These are phyloP conservation scores for Antitrichia curtipendula DNA, from an alignment of 225 moss, liverwort and hornwort species.

Conservation along the genomic window DNA sequence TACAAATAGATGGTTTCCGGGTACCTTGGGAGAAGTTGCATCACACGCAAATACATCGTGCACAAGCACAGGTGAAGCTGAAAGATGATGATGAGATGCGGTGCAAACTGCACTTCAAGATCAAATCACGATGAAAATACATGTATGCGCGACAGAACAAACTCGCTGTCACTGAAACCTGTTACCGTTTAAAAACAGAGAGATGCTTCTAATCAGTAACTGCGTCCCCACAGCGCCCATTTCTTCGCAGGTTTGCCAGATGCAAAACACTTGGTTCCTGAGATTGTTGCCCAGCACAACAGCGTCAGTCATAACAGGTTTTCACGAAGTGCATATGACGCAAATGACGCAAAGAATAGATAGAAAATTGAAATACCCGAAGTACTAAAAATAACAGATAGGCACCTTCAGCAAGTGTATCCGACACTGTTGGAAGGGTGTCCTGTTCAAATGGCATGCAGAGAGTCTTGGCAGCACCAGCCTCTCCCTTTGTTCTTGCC, in stretches of 20 bases:
- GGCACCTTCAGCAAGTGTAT: constrained; percentile 33
- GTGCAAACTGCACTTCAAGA: background rate
- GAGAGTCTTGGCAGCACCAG: constrained; percentile 84
- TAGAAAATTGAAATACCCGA: background rate
- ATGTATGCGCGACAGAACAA: background rate
- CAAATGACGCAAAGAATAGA: background rate
- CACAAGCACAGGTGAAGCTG: background rate
- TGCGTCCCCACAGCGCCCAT: constrained; percentile 91
- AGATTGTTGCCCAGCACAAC: background rate
- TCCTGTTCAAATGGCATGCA: constrained; percentile 93
- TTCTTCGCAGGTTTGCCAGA: constrained; percentile 89
- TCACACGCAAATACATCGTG: background rate
- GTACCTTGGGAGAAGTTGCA: background rate
- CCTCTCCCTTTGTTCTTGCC: constrained; percentile 65
- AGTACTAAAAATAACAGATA: background rate
- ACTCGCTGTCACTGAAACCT: background rate
- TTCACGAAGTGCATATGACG: background rate
- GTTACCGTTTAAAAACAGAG: background rate
- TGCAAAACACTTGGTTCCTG: constrained; percentile 78
- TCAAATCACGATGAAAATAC: background rate
- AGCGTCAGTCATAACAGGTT: background rate
- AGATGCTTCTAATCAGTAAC: constrained; percentile 33
- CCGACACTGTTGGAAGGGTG: constrained; percentile 46
- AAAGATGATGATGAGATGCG: background rate
- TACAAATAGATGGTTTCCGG: background rate